Base-by-base conservation (phyloP, 1,139 yeast species). In the Nakaseomyces delphensis region DNA sequence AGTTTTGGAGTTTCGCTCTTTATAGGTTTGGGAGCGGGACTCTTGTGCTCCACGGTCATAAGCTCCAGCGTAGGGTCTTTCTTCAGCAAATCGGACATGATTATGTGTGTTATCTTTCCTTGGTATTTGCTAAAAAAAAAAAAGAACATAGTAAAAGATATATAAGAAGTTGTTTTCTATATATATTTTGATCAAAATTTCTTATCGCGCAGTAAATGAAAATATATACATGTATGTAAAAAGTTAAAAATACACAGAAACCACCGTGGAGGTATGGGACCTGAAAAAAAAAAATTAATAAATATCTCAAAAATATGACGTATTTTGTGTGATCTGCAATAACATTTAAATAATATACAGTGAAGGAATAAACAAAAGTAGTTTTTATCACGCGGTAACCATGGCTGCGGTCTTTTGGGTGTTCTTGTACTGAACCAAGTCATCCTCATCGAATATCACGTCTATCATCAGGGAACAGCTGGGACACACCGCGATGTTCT, bases 401-500 rank as follows among this genome's bases (percentile, higher is more conserved):
- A 25, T 25, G 9, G 28, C n/a, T 13, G 28, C 9, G 8, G 10
- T 10, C n/a, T 25, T 25, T 13, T 25, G n/a, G 5, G 4, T 25
- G 13, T 67, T 66, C 24, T 64, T 60, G 47, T 68, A 71, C 48
- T 70, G 73, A 18, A 60, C 56, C 43, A 74, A 53, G 49, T 74
- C 78, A 38, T 71, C 75, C 24, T 65, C 63, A 31, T 93, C 98
- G 60, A 80, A 91, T 5, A 91, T 83, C 36, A 93, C 95, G 59
- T 81, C 81, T 37, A 87, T 89, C 91, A 86, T 87, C 45, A 91
- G 69, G 29, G 96, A 84, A 65, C 99, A 91, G 45, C 93, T 81
- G 18, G 98, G 98, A 64, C 99, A 91, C 16, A 89, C 93, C 0
- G 98, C 99, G 39, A 87, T 79, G 49, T 86, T 91, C 54, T 83